Percentiles rank a stretch among this genome's conserved stretches.
These are phyloP conservation scores for Quercus lobata DNA, from an alignment of 331 rosid genomes.

Conservation along the genomic window DNA sequence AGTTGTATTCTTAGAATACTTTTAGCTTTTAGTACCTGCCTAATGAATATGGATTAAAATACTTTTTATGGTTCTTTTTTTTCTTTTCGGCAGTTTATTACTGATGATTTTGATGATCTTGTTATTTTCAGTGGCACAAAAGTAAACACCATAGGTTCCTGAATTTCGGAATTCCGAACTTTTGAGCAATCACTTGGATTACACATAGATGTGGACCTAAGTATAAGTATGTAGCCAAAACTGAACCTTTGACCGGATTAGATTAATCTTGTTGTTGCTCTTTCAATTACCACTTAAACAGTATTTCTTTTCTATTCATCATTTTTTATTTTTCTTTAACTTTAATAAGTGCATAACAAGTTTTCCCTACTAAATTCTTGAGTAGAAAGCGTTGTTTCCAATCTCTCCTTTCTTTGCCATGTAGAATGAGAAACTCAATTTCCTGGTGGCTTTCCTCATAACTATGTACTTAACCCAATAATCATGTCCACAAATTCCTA, in stretches of 20 bases:
- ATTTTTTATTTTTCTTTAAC: not conserved
- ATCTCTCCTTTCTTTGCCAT: not conserved
- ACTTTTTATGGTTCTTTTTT: too few species aligned
- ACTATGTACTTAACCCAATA: not conserved
- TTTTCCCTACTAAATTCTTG: not conserved
- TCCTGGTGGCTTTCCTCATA: not conserved
- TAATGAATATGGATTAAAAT: too few species aligned
- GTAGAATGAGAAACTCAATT: not conserved
- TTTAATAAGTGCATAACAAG: not conserved
- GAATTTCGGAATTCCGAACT: slow-evolving; percentile 64
- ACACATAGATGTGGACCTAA: slow-evolving; percentile 64
- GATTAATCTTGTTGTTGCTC: not conserved
- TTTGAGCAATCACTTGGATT: slow-evolving; percentile 88
- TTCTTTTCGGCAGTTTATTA: not conserved
- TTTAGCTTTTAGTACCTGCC: too few species aligned
- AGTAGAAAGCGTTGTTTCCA: not conserved
- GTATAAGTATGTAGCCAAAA: slow-evolving; percentile 35
- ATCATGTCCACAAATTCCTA: not conserved
- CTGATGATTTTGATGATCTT: slow-evolving; percentile 14
- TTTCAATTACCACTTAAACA: not conserved
- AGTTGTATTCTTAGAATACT: too few species aligned
- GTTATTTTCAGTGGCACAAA: slow-evolving; percentile 64
- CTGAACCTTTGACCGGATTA: not conserved
- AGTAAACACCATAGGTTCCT: slow-evolving; percentile 61
- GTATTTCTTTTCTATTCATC: not conserved